Base-by-base conservation (phyloP, 768 basidiomycete species). In the Boletus reticuloceps region DNA sequence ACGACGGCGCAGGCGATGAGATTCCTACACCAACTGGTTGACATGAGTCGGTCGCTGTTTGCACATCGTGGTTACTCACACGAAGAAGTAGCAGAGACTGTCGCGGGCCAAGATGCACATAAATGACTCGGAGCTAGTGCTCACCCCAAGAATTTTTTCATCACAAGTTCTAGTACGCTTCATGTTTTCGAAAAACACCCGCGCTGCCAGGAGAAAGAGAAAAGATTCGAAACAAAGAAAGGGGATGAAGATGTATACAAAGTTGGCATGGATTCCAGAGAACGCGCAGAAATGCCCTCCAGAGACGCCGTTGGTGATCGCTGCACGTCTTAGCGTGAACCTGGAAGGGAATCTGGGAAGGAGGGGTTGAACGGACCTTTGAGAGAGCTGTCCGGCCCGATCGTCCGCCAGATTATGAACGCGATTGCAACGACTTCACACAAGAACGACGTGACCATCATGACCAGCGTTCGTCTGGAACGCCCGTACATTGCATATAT, bases 401-500 rank as follows among this genome's bases (percentile, higher is more conserved):
- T 69, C 17, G 61, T 41, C 6, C 43, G 55, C 59, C 60, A 72
- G 39, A 72, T 65, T 17, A 70, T 57, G 40, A 62, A 58, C 22
- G 51, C 45, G 37, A 72, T 61, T 20, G 60, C 63, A 8, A 29
- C 47, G 20, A 69, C 60, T 45, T 70, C 70, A n/a, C 64, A 60
- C 6, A 59, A 1, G 44, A 70, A 70, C 7, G 46, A 16, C 0
- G 42, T 16, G 16, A 71, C 17, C 32, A 72, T 50, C 9, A 67
- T 14, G 22, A n/a, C 0, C 20, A 72, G 32, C 27, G 64, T 56
- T 39, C 20, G 54, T 32, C 41, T 64, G n/a, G 69, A 64, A 6
- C 56, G 67, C 47, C 53, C 55, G 56, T 71, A 71, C 67, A 72
- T 60, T 6, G 71, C 69, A 27, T 71, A 72, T 61, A 71, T 59